phyloP scores from a whole-genome alignment of 805 yeast species.

The Maudiozyma serrabonitensis region DNA sequence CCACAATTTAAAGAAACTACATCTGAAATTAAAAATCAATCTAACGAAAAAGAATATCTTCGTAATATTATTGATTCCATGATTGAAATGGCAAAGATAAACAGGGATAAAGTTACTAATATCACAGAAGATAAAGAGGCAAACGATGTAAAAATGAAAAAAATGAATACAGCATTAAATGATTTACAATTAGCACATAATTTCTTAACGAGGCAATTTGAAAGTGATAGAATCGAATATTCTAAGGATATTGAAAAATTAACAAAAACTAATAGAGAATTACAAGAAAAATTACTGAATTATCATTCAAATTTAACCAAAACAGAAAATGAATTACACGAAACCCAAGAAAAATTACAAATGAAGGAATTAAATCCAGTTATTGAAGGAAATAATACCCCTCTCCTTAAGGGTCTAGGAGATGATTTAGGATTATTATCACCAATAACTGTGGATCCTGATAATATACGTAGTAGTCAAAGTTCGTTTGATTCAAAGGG shows the following conservation, averaged over 20 bases:
- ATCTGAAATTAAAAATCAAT: conserved; percentile 7
- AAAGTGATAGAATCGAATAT: conserved; percentile 52
- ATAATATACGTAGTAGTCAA: background rate
- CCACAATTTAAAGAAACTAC: conserved; percentile 5
- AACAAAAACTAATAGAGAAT: conserved; percentile 38
- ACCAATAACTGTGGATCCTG: background rate
- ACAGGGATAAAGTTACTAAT: background rate
- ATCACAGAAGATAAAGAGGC: background rate
- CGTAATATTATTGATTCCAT: conserved; percentile 23
- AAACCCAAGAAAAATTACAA: conserved; percentile 30
- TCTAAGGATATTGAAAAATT: conserved; percentile 43
- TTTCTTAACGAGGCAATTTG: conserved; percentile 58
- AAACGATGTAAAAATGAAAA: conserved; percentile 8
- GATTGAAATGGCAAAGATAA: conserved; percentile 4
- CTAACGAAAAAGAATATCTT: conserved; percentile 18
- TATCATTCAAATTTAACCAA: conserved; percentile 23
- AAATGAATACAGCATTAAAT: conserved; percentile 47
- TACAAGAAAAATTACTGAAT: conserved; percentile 43
- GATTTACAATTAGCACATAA: conserved; percentile 67
- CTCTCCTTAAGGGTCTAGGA: background rate
- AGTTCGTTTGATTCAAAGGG: background rate
- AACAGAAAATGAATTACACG: conserved; percentile 27
- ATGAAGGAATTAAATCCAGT: conserved; percentile 7
- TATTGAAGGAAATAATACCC: background rate
- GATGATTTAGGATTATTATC: background rate